Conservation (phyloP, 1,284 basidiomycete species). For the Sutorius eximius region DNA sequence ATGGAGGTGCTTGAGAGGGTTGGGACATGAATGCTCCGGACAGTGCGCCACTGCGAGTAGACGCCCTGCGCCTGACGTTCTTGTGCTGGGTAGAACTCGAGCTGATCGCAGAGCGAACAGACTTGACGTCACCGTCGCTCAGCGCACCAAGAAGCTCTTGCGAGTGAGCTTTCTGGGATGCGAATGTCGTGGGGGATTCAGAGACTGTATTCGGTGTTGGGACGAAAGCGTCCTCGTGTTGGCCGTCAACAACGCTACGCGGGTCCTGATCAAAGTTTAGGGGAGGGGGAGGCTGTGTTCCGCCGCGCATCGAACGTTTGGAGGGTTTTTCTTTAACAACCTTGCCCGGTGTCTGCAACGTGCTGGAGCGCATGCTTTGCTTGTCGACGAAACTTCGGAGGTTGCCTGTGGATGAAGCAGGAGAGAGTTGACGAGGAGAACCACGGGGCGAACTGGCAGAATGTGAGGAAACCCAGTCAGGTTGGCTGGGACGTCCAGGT, state of each 20-base stretch:
- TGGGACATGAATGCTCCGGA: conserved; percentile 68
- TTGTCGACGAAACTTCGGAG: conserved; percentile 36
- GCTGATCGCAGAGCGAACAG: conserved; percentile 39
- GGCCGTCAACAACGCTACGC: conserved; percentile 14
- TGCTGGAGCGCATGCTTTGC: neutral
- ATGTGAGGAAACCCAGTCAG: conserved; percentile 22
- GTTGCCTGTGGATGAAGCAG: conserved; percentile 41
- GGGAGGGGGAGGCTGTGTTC: conserved; percentile 32
- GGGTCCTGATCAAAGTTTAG: conserved; percentile 26
- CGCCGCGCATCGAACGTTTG: conserved; percentile 27
- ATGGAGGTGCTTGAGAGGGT: conserved; percentile 35
- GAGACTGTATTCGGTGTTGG: conserved; percentile 31
- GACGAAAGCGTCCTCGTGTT: conserved; percentile 20
- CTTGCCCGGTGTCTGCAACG: conserved; percentile 3
- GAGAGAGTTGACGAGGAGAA: conserved; percentile 34
- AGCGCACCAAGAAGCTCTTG: conserved; percentile 27
- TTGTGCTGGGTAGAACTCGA: conserved; percentile 33
- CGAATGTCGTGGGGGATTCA: conserved; percentile 50
- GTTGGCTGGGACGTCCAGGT: conserved; percentile 20
- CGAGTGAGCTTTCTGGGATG: conserved; percentile 23
- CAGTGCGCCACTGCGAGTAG: conserved; percentile 54
- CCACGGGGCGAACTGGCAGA: conserved; percentile 14
- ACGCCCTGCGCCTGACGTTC: conserved; percentile 42
- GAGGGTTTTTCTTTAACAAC: conserved; percentile 20
- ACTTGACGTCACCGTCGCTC: conserved; percentile 43